Evolutionary conservation across 345 rosid species (phyloP).

Genomic region (Eucalyptus victrix): DNA sequence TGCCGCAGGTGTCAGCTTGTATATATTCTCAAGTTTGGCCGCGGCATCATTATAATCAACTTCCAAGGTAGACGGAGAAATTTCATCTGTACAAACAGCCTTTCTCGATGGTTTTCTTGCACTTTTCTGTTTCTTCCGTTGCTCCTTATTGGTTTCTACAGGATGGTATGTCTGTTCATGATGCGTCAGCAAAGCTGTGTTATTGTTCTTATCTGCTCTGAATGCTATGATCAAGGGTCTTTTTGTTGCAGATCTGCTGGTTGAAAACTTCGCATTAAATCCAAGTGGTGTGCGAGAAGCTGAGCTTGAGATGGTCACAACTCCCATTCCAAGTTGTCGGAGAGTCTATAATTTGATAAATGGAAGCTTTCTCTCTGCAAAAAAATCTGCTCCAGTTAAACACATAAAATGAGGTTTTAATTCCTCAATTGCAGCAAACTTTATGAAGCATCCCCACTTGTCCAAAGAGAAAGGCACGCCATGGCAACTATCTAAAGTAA

Average conservation of each 20-base stretch:
- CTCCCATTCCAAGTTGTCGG: slow-evolving; percentile 57
- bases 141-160: slow-evolving; percentile 25
- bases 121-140: slow-evolving; percentile 27
- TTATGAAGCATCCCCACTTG: not conserved
- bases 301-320: slow-evolving; percentile 74
- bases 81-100: slow-evolving; percentile 13
- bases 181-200: slow-evolving; percentile 31
- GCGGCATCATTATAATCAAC: slow-evolving; percentile 89
- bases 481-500: not conserved
- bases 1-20: slow-evolving; percentile 56
- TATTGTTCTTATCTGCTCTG: slow-evolving; percentile 43
- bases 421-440: not conserved
- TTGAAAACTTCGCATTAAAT: slow-evolving; percentile 25
- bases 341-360: not conserved
- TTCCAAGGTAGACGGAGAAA: slow-evolving; percentile 22
- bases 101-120: slow-evolving; percentile 15
- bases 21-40: slow-evolving; percentile 73
- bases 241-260: slow-evolving; percentile 16
- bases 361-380: not conserved
- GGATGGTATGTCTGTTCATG: slow-evolving; percentile 34
- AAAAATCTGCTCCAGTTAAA: not conserved
- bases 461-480: not conserved
- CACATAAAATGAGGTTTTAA: not conserved
- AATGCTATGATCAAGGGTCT: slow-evolving; percentile 61
- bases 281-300: slow-evolving; percentile 65